Percentiles rank a stretch among this genome's conserved stretches.
Conservation (phyloP, 1,284 basidiomycete genomes). For the Ustilago esculenta region DNA sequence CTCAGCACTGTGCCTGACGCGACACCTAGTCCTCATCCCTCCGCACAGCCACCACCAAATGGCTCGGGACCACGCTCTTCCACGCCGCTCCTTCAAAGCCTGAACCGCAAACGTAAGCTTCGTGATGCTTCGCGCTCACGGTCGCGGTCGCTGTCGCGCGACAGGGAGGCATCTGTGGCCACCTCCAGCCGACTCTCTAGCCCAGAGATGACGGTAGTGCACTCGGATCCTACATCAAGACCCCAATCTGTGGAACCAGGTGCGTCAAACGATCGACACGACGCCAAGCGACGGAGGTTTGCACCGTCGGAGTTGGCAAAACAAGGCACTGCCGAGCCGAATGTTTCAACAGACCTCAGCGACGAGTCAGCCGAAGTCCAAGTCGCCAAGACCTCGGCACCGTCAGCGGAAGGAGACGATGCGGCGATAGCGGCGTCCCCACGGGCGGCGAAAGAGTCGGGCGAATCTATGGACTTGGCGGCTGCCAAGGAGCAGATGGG, state of each 20-base stretch:
- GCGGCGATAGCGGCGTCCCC: conserved; percentile 1
- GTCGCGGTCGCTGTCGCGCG: conserved; percentile 32
- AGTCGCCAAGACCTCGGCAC: not conserved
- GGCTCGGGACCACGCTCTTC: conserved; percentile 32
- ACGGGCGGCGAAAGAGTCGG: not conserved
- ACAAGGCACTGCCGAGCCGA: conserved; percentile 19
- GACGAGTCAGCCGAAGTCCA: conserved; percentile 32
- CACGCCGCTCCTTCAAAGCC: conserved; percentile 33
- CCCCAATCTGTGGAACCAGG: conserved; percentile 23
- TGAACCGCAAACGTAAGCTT: conserved; percentile 47
- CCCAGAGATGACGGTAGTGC: conserved; percentile 41
- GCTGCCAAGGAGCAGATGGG: not conserved
- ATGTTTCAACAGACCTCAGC: conserved; percentile 37
- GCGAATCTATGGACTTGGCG: not conserved
- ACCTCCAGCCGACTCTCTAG: conserved; percentile 52
- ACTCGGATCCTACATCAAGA: conserved; percentile 39
- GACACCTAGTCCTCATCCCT: conserved; percentile 41
- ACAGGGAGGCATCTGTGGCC: conserved; percentile 47
- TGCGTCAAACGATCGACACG: conserved; percentile 19
- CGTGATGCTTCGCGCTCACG: conserved; percentile 35
- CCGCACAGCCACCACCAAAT: conserved; percentile 26
- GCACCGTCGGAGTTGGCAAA: conserved; percentile 15
- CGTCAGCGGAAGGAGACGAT: conserved; percentile 1
- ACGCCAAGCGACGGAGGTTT: conserved; percentile 31
- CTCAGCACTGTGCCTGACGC: conserved; percentile 43